Evolutionary conservation across 192 early-diverging fungal species (phyloP), one percentile per base, ranked within the genome.

Genomic region (Diversispora epigaea): DNA sequence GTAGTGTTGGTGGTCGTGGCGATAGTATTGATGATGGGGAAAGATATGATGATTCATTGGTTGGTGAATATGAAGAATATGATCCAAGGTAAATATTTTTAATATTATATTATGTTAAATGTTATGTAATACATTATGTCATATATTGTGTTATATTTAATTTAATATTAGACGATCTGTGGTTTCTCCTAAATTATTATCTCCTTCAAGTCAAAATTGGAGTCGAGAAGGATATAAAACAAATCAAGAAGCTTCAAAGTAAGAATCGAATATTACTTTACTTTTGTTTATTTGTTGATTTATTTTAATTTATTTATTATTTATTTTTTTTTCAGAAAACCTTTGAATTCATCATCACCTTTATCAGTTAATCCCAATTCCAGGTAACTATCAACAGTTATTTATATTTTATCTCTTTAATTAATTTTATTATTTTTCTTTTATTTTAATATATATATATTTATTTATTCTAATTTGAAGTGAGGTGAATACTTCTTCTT

Each of bases 201-300:
- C 12, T 11, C 14, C 25, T 17, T 12, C 56, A 44, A 60, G 5
- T 60, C 55, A 44, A 17, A 72, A 58, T 3, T 72, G 70, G 70
- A 60, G 70, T 3, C 22, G 70, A 17, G 40, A 54, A n/a, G 70
- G 70, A 57, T 72, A 72, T 58, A 55, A 60, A 72, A 15, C 70
- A 17, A 46, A 43, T 32, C 19, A 72, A 17, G 17, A 41, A 5
- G 10, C 62, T 19, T 39, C 12, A 44, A 22, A 55, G 54, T 58
- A 60, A 22, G 14, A 11, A 19, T 44, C n/a, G 2, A 2, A 44
- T 19, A 8, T n/a, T 57, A 6, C 15, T 40, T 39, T 47, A 8
- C 6, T 43, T 3, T 57, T 22, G 12, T 47, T 11, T 57, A 56
- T 56, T 43, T 21, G n/a, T n/a, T n/a, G n/a, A 17, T 19, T 44